Evolutionary conservation across 1,139 yeast species (phyloP), one percentile per base, ranked within the genome.

Genomic region (Nakaseomyces sp.): DNA sequence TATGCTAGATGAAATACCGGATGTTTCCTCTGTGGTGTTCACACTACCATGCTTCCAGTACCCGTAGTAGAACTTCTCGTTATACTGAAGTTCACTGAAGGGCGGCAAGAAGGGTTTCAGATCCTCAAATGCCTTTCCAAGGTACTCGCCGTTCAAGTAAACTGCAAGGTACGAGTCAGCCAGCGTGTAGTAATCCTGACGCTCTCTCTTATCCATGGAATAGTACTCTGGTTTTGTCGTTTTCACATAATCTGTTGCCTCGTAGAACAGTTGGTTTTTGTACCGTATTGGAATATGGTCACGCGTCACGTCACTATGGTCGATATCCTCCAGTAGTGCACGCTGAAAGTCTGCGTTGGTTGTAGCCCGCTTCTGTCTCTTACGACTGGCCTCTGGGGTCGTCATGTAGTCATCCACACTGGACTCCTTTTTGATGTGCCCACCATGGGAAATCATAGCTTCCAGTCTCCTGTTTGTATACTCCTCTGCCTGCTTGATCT

Each of bases 201-300:
- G 47, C 37, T 55, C 59, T 37, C 56, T 45, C 40, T 49, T 53
- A 45, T 55, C 55, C 5, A 57, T 47, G 6, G 61, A 53, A 39
- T 57, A 54, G 43, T 59, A 60, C 40, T 61, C 64, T 2, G 62
- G 63, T 41, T 80, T 58, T 15, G 63, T 82, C 0, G 93, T 79
- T 19, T 81, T 72, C 8, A 85, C 77, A 56, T 87, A 91, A 60
- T 91, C 97, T 46, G 77, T 81, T 52, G 84, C 87, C 61, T 93
- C 99, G 61, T 80, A 88, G 64, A 79, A 88, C 31, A 87, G 65
- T 40, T 80, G 80, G 48, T 76, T 82, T 57, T 82, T 85, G 64
- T 84, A 88, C 54, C 84, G 74, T 42, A 91, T 85, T 1, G 97
- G 96, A 44, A 86, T 81, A 53, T 93, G 87, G 57, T 88, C 97